These are phyloP conservation scores for Nakataea oryzae DNA, from an alignment of 2,329 filamentous ascomycete genomes.

Conservation along the genomic window DNA sequence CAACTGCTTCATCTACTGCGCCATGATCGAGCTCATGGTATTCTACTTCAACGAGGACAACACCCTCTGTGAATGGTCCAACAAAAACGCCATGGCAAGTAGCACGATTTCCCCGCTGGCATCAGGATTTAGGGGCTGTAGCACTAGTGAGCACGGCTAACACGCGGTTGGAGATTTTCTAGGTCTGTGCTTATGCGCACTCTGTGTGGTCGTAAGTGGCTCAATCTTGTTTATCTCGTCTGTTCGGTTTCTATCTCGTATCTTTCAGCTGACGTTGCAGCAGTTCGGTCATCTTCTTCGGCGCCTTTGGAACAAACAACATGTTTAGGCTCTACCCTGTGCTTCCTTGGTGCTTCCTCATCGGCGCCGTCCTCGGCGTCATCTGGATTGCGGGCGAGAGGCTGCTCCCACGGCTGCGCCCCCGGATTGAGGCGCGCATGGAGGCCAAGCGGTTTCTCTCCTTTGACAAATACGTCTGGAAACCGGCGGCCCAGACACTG, in stretches of 20 bases:
- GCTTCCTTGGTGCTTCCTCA: conserved; percentile 7
- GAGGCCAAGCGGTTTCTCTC: not conserved
- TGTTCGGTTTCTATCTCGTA: no score
- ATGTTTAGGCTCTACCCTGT: conserved; percentile 7
- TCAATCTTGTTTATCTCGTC: not conserved
- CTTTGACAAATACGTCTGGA: not conserved
- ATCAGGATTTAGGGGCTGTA: conserved; percentile 15
- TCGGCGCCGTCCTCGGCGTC: conserved; percentile 7
- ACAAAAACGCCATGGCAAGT: conserved; percentile 2
- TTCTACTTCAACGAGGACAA: conserved; percentile 18
- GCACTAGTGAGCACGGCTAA: no score
- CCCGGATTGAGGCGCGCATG: not conserved
- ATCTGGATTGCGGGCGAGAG: conserved; percentile 3
- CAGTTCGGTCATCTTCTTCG: conserved; percentile 21
- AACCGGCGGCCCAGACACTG: not conserved
- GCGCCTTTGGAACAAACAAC: conserved; percentile 12
- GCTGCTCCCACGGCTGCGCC: not conserved
- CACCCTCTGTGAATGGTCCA: conserved; percentile 8
- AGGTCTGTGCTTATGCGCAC: conserved; percentile 18
- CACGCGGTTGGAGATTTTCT: conserved; percentile 25
- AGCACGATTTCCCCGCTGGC: not conserved
- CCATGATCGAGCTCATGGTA: conserved; percentile 30
- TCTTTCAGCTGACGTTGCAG: not conserved
- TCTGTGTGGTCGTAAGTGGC: conserved; percentile 15
- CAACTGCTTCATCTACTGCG: conserved; percentile 27